Evolutionary conservation across 2,329 filamentous ascomycete genomes (phyloP).

Genomic region (Pseudogymnoascus sp.): DNA sequence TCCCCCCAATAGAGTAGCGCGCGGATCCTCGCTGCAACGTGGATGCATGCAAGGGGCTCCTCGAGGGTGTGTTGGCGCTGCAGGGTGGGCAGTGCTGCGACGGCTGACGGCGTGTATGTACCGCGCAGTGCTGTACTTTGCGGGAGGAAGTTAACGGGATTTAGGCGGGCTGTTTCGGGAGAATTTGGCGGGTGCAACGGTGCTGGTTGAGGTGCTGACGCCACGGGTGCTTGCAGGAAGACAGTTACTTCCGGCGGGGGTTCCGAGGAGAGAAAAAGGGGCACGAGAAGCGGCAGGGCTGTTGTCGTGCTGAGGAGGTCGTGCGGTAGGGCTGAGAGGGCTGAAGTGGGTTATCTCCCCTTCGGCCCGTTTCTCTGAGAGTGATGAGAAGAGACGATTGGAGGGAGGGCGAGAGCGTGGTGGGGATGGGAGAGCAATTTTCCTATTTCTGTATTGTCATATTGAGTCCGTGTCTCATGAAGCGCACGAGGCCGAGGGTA

Average conservation of each 20-base stretch:
- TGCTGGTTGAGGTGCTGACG: background rate
- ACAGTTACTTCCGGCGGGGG: background rate
- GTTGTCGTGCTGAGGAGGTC: background rate
- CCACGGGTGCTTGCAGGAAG: background rate
- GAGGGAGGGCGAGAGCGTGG: background rate
- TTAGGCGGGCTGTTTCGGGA: background rate
- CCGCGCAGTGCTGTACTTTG: background rate
- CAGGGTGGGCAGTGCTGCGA: background rate
- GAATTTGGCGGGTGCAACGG: background rate
- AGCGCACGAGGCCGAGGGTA: background rate
- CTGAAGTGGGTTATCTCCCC: background rate
- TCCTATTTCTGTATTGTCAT: background rate
- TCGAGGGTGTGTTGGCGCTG: background rate
- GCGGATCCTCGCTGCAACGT: background rate
- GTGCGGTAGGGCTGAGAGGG: background rate
- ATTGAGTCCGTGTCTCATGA: background rate
- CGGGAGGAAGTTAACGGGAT: background rate
- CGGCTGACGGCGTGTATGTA: background rate
- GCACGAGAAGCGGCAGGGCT: background rate
- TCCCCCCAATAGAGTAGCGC: background rate
- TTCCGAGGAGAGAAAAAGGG: too few relatives aligned
- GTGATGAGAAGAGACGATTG: background rate
- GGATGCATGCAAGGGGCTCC: background rate
- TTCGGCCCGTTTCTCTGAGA: background rate
- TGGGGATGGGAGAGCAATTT: background rate